Percentiles rank a stretch among this genome's conserved stretches.
Conservation (phyloP, 2,329 filamentous ascomycete species). For the Paecilomyces sp. region DNA sequence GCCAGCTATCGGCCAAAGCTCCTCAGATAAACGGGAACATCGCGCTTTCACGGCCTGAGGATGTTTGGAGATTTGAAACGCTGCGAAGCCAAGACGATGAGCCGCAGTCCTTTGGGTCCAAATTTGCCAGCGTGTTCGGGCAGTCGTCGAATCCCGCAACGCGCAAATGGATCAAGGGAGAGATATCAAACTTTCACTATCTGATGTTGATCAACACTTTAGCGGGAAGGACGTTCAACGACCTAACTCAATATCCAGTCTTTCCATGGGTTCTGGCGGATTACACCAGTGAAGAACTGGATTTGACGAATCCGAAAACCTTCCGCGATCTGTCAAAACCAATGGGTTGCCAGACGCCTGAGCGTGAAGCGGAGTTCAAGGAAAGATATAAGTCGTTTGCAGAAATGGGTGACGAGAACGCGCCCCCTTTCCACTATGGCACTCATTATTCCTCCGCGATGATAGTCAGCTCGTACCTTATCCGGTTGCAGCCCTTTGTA, state of each 20-base stretch:
- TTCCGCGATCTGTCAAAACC: slow-evolving; percentile 92
- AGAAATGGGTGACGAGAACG: slow-evolving; percentile 73
- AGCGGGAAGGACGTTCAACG: slow-evolving; percentile 94
- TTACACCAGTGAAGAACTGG: slow-evolving; percentile 88
- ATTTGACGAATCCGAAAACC: slow-evolving; percentile 72
- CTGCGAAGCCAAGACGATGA: slow-evolving; percentile 61
- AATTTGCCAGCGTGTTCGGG: slow-evolving; percentile 88
- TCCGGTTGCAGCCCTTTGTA: slow-evolving; percentile 90
- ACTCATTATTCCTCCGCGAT: slow-evolving; percentile 99
- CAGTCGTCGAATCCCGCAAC: slow-evolving; percentile 78
- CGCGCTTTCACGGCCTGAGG: slow-evolving; percentile 68
- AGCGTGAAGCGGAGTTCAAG: slow-evolving; percentile 69
- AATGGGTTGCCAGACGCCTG: slow-evolving; percentile 82
- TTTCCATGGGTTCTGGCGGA: slow-evolving; percentile 97
- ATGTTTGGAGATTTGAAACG: slow-evolving; percentile 85
- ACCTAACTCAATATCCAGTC: slow-evolving; percentile 94
- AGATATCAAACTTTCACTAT: slow-evolving; percentile 98
- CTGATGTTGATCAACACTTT: slow-evolving; percentile 98
- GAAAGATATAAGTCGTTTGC: slow-evolving; percentile 81
- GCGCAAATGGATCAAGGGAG: slow-evolving; percentile 82
- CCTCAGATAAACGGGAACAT: slow-evolving; percentile 69
- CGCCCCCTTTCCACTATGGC: slow-evolving; percentile 88
- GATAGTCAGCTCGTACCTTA: slow-evolving; percentile 95
- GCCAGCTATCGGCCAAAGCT: slow-evolving; percentile 68
- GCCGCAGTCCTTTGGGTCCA: slow-evolving; percentile 67